Base-by-base conservation (phyloP, 305 asterid genomes). In the Ruellia speciosa region DNA sequence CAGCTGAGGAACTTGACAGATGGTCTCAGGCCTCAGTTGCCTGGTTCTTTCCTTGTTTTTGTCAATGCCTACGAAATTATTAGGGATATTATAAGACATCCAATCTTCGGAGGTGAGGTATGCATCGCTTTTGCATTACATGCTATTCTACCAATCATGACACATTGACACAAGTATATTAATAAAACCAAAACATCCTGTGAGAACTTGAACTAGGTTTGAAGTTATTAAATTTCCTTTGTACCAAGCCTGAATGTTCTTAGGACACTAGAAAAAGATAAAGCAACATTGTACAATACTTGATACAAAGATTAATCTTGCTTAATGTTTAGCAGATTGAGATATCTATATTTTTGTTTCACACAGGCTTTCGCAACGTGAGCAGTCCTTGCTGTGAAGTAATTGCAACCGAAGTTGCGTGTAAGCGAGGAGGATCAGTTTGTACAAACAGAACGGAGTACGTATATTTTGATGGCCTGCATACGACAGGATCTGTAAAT, bases 401-500 rank as follows among this genome's bases (percentile, higher is more conserved):
- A 6, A 10, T 7, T 7, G 41, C 41, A 14, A 11, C 7, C 11
- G 49, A 15, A 11, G 0, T 43, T 43, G 3, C 1, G 16, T 43
- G 49, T 11, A 76, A 65, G 62, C 66, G 66, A 52, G 92, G 74
- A 35, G 96, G 92, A 13, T 49, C 70, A 14, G 35, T 67, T 33
- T 87, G 96, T 54, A 16, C 41, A 0, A 70, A 82, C 41, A 81
- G 94, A 41, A 65, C 60, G 7, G 64, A 28, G 4, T 69, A 68
- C 40, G 84, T 82, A 8, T 87, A 18, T 40, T 87, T 87, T 58
- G 96, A 84, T 70, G 94, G 92, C 9, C 62, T 80, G 56, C 96
- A 87, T 71, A 79, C 92, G 28, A 87, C 96, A 0, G 78, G 82
- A 71, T 92, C 94, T 39, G 92, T 81, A 2, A 84, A 87, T 59